A percentile compares a stretch with the other conserved stretches of the same genome.
Conservation (phyloP, 192 early-diverging fungal genomes). For the Coemansia sp. region DNA sequence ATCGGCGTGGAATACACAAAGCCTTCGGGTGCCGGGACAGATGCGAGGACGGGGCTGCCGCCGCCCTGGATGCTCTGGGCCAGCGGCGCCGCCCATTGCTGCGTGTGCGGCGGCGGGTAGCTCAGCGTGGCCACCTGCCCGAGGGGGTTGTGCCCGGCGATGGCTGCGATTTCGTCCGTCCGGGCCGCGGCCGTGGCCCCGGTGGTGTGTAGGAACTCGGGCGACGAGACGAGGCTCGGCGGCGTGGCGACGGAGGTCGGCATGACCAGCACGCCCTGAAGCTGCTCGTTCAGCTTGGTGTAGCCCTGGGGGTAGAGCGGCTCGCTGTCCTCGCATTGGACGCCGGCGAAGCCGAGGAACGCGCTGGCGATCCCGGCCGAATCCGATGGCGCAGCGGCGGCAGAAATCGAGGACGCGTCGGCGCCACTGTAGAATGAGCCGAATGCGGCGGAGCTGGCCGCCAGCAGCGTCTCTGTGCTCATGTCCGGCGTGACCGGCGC, state of each 20-base stretch:
- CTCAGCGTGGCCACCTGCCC: conserved; percentile 1
- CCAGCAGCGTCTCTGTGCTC: conserved; percentile 10
- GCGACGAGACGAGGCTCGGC: conserved; percentile 1
- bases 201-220: conserved; percentile 1
- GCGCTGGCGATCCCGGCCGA: neutral
- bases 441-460: neutral
- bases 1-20: conserved; percentile 20
- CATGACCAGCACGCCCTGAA: conserved; percentile 6
- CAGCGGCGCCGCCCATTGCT: conserved; percentile 6
- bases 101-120: conserved; percentile 3
- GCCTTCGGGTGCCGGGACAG: neutral
- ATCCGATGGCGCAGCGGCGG: neutral
- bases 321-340: neutral
- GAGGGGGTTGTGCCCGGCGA: neutral
- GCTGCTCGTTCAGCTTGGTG: neutral
- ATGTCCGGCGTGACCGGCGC: conserved; percentile 23
- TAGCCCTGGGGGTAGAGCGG: conserved; percentile 3
- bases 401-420: neutral
- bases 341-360: neutral
- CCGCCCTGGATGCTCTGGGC: neutral
- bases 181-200: neutral
- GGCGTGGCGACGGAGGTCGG: conserved; percentile 2
- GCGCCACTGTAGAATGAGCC: conserved; percentile 2
- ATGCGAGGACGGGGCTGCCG: neutral
- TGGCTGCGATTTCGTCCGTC: conserved; percentile 1